These are phyloP conservation scores for Plasmodium inui DNA, from an alignment of 169 alveolate species.

Conservation along the genomic window DNA sequence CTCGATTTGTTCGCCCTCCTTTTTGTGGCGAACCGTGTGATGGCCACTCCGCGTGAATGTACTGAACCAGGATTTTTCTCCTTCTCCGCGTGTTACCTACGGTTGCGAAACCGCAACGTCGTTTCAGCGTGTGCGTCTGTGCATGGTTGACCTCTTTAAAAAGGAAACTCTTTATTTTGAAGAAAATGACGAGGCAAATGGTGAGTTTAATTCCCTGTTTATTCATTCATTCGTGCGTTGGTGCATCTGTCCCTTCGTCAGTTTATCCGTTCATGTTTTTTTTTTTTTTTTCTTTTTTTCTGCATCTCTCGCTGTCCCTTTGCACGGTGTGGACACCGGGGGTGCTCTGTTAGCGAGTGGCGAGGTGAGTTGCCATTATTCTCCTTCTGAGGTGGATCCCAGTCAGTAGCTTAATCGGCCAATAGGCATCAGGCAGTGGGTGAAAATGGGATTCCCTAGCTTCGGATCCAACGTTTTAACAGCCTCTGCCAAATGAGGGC, in stretches of 20 bases:
- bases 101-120: neutral
- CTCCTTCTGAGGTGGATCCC: neutral
- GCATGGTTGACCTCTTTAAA: conserved; percentile 5
- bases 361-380: too few species aligned
- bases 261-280: neutral
- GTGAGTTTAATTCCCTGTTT: neutral
- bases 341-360: neutral
- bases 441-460: neutral
- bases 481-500: neutral
- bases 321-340: neutral
- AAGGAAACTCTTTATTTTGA: neutral
- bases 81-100: neutral
- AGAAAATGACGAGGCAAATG: neutral
- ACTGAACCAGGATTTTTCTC: neutral
- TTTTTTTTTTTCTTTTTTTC: neutral
- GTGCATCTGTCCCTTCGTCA: neutral
- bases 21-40: neutral
- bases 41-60: neutral
- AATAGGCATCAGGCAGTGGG: neutral
- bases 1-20: neutral
- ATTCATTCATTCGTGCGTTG: conserved; percentile 8
- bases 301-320: neutral
- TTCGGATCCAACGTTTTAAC: neutral
- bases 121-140: neutral
- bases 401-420: neutral